phyloP scores from a whole-genome alignment of 305 asterid species.

The Withania somnifera region DNA sequence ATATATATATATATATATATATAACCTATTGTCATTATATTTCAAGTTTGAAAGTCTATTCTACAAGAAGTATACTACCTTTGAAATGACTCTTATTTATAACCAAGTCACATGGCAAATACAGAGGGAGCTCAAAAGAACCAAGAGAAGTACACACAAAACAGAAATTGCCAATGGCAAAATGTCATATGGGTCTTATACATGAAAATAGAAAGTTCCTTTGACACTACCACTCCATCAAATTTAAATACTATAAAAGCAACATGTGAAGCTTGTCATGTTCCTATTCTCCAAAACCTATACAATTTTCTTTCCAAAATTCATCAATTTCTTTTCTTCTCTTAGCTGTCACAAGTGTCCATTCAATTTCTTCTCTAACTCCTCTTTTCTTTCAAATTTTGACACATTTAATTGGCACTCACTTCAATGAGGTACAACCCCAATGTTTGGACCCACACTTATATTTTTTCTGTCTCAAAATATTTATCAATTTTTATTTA shows the following conservation, averaged over 20 bases:
- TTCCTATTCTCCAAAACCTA: not conserved
- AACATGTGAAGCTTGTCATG: conserved; percentile 21
- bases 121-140: not conserved
- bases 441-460: conserved; percentile 5
- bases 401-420: conserved; percentile 11
- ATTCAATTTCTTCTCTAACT: not conserved
- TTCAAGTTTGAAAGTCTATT: not conserved
- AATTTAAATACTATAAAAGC: not conserved
- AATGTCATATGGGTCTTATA: conserved; percentile 4
- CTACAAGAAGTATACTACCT: not conserved
- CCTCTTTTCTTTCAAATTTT: conserved; percentile 1
- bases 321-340: not conserved
- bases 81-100: not conserved
- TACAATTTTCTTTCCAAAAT: not conserved
- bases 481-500: not conserved
- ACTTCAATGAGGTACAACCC: conserved; percentile 13
- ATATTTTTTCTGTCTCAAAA: not conserved
- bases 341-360: conserved; percentile 5
- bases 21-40: not conserved
- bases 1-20: too few species aligned
- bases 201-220: not conserved
- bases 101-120: conserved; percentile 6
- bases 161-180: not conserved
- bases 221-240: not conserved
- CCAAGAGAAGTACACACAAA: conserved; percentile 1